Evolutionary conservation across 176 grass and related monocot species (phyloP).

Genomic region (Otatea glauca): DNA sequence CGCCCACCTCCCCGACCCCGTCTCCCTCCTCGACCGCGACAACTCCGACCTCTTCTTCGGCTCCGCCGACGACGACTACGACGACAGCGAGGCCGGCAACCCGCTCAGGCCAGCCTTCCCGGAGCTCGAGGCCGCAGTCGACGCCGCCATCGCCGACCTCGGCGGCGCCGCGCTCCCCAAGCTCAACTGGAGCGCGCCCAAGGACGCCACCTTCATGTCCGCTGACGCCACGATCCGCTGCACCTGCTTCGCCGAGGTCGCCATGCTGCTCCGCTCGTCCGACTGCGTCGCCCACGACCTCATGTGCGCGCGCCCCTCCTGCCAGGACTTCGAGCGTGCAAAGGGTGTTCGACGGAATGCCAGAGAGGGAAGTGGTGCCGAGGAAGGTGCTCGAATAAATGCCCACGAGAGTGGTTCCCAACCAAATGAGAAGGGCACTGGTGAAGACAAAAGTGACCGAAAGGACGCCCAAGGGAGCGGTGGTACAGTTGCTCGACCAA

Average conservation of each 20-base stretch:
- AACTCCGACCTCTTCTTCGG: slow-evolving; percentile 45
- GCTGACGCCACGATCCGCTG: slow-evolving; percentile 62
- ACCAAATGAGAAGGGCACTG: background rate
- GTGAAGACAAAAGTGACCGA: background rate
- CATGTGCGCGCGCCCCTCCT: slow-evolving; percentile 38
- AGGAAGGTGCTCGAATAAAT: slow-evolving; percentile 28
- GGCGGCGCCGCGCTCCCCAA: slow-evolving; percentile 75
- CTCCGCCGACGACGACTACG: slow-evolving; percentile 12
- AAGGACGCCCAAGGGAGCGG: background rate
- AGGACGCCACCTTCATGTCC: slow-evolving; percentile 85
- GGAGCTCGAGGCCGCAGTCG: slow-evolving; percentile 71
- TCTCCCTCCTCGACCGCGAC: slow-evolving; percentile 64
- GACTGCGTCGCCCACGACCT: slow-evolving; percentile 80
- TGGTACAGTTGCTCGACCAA: background rate
- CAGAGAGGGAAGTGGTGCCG: background rate
- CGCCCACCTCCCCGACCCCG: slow-evolving; percentile 52
- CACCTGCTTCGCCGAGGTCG: slow-evolving; percentile 74
- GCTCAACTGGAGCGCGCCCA: slow-evolving; percentile 91
- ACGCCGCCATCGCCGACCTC: slow-evolving; percentile 63
- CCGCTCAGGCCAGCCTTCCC: slow-evolving; percentile 62
- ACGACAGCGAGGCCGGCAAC: background rate
- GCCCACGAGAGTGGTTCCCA: background rate
- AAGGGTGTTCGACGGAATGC: slow-evolving; percentile 40
- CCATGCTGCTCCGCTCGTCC: slow-evolving; percentile 75
- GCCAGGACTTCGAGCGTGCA: slow-evolving; percentile 37